phyloP scores from a whole-genome alignment of 345 rosid genomes.

The Gossypium thurberi region DNA sequence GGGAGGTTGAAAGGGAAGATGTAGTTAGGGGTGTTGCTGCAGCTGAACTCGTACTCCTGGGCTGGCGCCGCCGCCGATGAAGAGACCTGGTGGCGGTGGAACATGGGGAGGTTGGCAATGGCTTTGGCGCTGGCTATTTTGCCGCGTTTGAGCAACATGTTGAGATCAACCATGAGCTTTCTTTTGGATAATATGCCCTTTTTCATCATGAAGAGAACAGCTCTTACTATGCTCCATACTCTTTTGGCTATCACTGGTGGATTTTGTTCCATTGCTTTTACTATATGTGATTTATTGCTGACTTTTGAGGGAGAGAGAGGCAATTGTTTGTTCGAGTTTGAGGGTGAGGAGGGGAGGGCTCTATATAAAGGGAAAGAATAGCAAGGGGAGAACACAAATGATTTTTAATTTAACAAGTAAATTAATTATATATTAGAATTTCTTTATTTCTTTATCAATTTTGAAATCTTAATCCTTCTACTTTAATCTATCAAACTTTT shows the following conservation, averaged over 20 bases:
- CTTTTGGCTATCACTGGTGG: slow-evolving; percentile 46
- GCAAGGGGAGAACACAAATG: neutral
- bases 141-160: slow-evolving; percentile 74
- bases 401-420: neutral
- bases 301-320: slow-evolving; percentile 5
- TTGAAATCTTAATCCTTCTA: too few relatives aligned
- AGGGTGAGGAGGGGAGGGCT: slow-evolving; percentile 10
- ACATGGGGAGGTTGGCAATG: slow-evolving; percentile 53
- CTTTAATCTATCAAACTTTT: too few relatives aligned
- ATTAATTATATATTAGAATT: too few relatives aligned
- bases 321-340: slow-evolving; percentile 17
- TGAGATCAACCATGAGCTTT: slow-evolving; percentile 58
- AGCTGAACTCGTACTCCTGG: slow-evolving; percentile 86
- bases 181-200: slow-evolving; percentile 54
- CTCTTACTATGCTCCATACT: slow-evolving; percentile 55
- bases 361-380: slow-evolving; percentile 35
- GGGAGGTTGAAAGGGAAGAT: slow-evolving; percentile 35
- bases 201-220: slow-evolving; percentile 59
- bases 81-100: slow-evolving; percentile 35
- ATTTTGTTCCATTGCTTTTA: slow-evolving; percentile 31
- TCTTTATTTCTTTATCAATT: too few relatives aligned
- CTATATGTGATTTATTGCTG: neutral
- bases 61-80: neutral
- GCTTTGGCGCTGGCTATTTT: slow-evolving; percentile 56
- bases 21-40: slow-evolving; percentile 74